Conservation (phyloP, 176 grass and related monocot genomes). For the Dactylis glomerata region DNA sequence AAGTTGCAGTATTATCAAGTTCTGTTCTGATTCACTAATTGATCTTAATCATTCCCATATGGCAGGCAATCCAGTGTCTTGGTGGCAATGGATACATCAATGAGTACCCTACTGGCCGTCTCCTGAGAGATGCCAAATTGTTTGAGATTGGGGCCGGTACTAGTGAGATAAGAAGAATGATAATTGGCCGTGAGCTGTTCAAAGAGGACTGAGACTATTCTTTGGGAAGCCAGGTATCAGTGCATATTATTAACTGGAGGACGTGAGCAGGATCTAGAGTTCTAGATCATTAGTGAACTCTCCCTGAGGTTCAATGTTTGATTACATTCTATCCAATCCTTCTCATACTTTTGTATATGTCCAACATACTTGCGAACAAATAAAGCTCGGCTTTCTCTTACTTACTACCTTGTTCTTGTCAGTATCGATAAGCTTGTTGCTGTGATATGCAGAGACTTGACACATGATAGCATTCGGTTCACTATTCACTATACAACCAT, state of each 20-base stretch:
- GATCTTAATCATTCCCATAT: slow-evolving; percentile 24
- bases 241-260: slow-evolving; percentile 26
- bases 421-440: neutral
- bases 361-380: slow-evolving; percentile 21
- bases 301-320: neutral
- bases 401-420: neutral
- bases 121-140: slow-evolving; percentile 97
- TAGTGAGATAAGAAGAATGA: slow-evolving; percentile 94
- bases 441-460: neutral
- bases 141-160: slow-evolving; percentile 99
- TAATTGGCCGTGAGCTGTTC: slow-evolving; percentile 95
- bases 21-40: slow-evolving; percentile 13
- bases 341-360: slow-evolving; percentile 31
- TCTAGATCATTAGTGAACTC: slow-evolving; percentile 13
- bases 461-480: neutral
- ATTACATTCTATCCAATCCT: slow-evolving; percentile 4
- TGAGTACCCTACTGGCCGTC: slow-evolving; percentile 93
- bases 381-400: slow-evolving; percentile 20
- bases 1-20: neutral
- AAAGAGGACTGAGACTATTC: slow-evolving; percentile 60
- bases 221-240: slow-evolving; percentile 22
- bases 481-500: slow-evolving; percentile 10
- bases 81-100: slow-evolving; percentile 98
- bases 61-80: slow-evolving; percentile 92
- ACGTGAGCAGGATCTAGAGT: slow-evolving; percentile 36